Percentiles rank a stretch among this genome's conserved stretches.
Evolutionary conservation across 2,329 filamentous ascomycete species (phyloP).

Genomic region (Penicillium sp.): DNA sequence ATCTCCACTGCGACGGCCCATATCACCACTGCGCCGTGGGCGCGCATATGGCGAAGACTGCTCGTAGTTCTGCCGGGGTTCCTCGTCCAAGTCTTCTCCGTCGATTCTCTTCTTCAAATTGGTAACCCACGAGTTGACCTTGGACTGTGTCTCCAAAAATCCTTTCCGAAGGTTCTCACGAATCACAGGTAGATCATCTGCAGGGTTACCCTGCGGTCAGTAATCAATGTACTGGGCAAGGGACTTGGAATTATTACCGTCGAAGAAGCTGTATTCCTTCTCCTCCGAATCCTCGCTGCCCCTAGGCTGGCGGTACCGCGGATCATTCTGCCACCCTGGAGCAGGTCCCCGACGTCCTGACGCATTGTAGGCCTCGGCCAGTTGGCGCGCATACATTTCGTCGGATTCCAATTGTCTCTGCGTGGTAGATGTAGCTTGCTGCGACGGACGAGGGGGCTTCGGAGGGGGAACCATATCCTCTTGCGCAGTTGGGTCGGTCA

Average conservation of each 20-base stretch:
- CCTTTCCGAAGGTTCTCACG: constrained; percentile 90
- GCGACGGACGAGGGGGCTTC: constrained; percentile 72
- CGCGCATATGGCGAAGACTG: constrained; percentile 40
- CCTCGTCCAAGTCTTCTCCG: constrained; percentile 71
- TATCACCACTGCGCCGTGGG: constrained; percentile 58
- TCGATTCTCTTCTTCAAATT: constrained; percentile 91
- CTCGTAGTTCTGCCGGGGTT: constrained; percentile 28
- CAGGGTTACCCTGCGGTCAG: background rate
- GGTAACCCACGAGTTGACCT: constrained; percentile 88
- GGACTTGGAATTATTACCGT: constrained; percentile 49
- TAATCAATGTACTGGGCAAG: background rate
- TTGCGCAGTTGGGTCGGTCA: constrained; percentile 74
- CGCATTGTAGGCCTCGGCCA: constrained; percentile 80
- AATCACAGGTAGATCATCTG: constrained; percentile 88
- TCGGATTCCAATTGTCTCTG: constrained; percentile 83
- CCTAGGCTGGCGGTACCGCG: constrained; percentile 44
- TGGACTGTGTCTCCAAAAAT: constrained; percentile 87
- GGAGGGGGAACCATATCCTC: constrained; percentile 62
- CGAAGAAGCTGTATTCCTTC: constrained; percentile 83
- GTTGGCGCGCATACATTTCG: constrained; percentile 83
- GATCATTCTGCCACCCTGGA: constrained; percentile 30
- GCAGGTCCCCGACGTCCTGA: constrained; percentile 32
- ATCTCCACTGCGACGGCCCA: constrained; percentile 71
- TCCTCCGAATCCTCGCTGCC: constrained; percentile 60
- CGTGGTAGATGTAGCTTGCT: constrained; percentile 50